Conservation (phyloP, 2,329 filamentous ascomycete genomes). For the Sclerotinia glacialis region DNA sequence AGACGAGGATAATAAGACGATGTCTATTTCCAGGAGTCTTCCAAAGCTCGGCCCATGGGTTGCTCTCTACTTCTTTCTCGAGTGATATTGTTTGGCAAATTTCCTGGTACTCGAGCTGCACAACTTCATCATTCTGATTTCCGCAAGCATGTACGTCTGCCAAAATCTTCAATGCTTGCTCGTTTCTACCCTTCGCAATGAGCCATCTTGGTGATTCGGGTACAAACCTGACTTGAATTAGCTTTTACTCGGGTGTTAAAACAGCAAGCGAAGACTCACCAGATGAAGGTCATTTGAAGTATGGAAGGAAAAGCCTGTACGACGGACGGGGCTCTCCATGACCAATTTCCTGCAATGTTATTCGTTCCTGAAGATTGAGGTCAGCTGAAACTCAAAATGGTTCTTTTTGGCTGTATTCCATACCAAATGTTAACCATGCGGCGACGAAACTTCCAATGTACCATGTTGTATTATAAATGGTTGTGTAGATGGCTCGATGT, state of each 20-base stretch:
- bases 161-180: conserved; percentile 56
- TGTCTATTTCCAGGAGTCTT: conserved; percentile 53
- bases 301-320: conserved; percentile 38
- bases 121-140: conserved; percentile 42
- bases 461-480: conserved; percentile 48
- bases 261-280: conserved; percentile 23
- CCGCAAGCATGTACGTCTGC: conserved; percentile 47
- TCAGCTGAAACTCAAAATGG: conserved; percentile 2
- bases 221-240: conserved; percentile 34
- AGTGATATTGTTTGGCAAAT: conserved; percentile 46
- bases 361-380: conserved; percentile 39
- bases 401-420: not conserved
- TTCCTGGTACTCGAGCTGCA: conserved; percentile 44
- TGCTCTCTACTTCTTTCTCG: conserved; percentile 47
- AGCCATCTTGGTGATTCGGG: conserved; percentile 50
- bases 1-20: conserved; percentile 52
- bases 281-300: conserved; percentile 35
- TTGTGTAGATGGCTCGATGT: conserved; percentile 48
- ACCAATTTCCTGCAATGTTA: conserved; percentile 37
- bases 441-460: conserved; percentile 47
- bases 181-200: conserved; percentile 64
- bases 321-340: conserved; percentile 40
- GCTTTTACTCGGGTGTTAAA: not conserved
- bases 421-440: conserved; percentile 46
- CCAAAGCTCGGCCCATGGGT: conserved; percentile 48